phyloP scores from a whole-genome alignment of 352 stramenopile species.

The Phytopythium ostracodes region DNA sequence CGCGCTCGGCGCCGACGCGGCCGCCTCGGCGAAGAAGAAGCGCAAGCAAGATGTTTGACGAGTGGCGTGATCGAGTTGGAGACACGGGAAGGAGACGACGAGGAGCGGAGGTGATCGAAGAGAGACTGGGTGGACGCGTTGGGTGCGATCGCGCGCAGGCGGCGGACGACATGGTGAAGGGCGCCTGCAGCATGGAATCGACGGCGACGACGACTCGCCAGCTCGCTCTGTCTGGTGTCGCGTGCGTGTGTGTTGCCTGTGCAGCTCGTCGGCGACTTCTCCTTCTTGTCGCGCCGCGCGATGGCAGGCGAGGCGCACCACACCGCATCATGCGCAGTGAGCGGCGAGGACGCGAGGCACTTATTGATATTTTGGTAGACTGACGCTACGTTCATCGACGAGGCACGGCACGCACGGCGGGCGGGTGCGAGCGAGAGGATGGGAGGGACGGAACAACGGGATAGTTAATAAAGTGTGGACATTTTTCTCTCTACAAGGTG shows the following conservation, averaged over 20 bases:
- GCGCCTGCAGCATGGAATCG: neutral
- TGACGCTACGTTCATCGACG: neutral
- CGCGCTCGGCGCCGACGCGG: conserved; percentile 22
- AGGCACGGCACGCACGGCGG: neutral
- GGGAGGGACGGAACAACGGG: neutral
- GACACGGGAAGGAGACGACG: neutral
- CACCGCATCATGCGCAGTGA: neutral
- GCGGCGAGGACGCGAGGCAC: neutral
- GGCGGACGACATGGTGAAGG: neutral
- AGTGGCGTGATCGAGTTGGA: neutral
- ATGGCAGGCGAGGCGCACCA: neutral
- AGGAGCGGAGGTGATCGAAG: neutral
- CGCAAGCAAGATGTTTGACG: conserved; percentile 65
- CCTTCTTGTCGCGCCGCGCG: neutral
- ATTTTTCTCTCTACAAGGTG: conserved; percentile 3
- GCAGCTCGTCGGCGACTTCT: too few relatives aligned
- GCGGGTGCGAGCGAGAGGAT: neutral
- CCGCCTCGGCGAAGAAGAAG: conserved; percentile 52
- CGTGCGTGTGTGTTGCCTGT: neutral
- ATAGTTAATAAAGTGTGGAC: conserved; percentile 10
- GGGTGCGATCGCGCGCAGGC: neutral
- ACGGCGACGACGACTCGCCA: neutral
- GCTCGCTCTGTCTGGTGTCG: neutral
- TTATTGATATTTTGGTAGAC: conserved; percentile 10
- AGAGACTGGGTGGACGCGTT: neutral